Evolutionary conservation across 371 early-diverging fungal species (phyloP), one percentile per base, ranked within the genome.

Genomic region (Rhizopus sp.): DNA sequence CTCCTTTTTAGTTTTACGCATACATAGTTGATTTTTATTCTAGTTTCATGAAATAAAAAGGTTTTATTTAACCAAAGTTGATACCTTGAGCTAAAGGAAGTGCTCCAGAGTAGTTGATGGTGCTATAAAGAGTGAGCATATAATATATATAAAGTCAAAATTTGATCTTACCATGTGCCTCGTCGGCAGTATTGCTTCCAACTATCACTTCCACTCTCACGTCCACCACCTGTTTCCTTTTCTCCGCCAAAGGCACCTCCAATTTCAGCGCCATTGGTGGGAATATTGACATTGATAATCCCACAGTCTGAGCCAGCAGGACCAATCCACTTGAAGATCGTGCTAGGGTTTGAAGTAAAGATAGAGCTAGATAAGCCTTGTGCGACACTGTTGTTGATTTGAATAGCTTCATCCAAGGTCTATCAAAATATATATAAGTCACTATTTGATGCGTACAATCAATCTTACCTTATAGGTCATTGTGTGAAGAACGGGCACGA

Each of bases 201-300:
- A 51, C 92, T 76, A 70, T 95, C 95, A 51, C 89, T 88, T 37
- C 97, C 98, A 60, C 91, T 88, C 74, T 97, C 95, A 61, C 96
- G 91, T 37, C 97, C 97, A 46, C 97, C 95, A 50, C 97, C 98
- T 37, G 96, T 97, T 68, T 96, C 98, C 83, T 97, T 94, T 73
- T 97, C 94, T 53, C 97, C 97, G 48, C 98, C 98, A 75, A 97
- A 97, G 7, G 98, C 98, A 51, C 97, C 97, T 35, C 98, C 98
- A 70, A 97, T 96, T 75, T 97, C 97, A 8, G 98, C 97, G 38
- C 98, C 98, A 70, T 94, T 95, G 45, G 98, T 97, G 40, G 98
- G 97, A 59, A 96, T 90, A 82, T 98, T 98, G 49, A 94, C 92
- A 69, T 98, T 98, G 70, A 96, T 94, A 41, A 98, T 96, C 57